Conservation (phyloP, 1,284 basidiomycete genomes). For the Ustilago tritici region DNA sequence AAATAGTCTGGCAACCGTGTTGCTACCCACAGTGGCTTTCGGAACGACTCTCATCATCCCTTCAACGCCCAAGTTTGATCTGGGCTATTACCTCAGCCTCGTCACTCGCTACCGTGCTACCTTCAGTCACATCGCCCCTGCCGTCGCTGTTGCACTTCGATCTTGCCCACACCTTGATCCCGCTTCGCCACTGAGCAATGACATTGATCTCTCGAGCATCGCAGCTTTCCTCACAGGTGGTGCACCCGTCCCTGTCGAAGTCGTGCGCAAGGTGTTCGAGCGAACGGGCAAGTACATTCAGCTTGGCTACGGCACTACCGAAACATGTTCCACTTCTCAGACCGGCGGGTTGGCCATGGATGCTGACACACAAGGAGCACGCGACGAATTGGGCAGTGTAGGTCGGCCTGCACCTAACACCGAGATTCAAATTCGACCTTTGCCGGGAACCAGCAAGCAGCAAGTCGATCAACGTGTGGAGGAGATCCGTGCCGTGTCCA, state of each 20-base stretch:
- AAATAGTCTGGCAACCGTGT: constrained; percentile 58
- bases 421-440: constrained; percentile 43
- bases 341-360: constrained; percentile 34
- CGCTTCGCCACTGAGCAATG: constrained; percentile 30
- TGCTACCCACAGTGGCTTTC: constrained; percentile 63
- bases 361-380: constrained; percentile 16
- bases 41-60: constrained; percentile 69
- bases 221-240: constrained; percentile 69
- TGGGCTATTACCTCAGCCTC: constrained; percentile 67
- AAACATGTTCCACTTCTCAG: constrained; percentile 49
- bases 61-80: constrained; percentile 65
- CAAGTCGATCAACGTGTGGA: constrained; percentile 31
- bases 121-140: constrained; percentile 70
- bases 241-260: constrained; percentile 68
- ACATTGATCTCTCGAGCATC: constrained; percentile 68
- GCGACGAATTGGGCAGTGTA: constrained; percentile 54
- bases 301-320: constrained; percentile 61
- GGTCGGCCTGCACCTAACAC: constrained; percentile 35
- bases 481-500: constrained; percentile 33
- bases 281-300: constrained; percentile 68
- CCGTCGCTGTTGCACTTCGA: constrained; percentile 70
- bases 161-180: constrained; percentile 64
- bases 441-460: constrained; percentile 27
- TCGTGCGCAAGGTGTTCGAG: constrained; percentile 69
- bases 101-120: constrained; percentile 68